phyloP scores from a whole-genome alignment of 2,329 filamentous ascomycete genomes.

The Fusarium torulosum region DNA sequence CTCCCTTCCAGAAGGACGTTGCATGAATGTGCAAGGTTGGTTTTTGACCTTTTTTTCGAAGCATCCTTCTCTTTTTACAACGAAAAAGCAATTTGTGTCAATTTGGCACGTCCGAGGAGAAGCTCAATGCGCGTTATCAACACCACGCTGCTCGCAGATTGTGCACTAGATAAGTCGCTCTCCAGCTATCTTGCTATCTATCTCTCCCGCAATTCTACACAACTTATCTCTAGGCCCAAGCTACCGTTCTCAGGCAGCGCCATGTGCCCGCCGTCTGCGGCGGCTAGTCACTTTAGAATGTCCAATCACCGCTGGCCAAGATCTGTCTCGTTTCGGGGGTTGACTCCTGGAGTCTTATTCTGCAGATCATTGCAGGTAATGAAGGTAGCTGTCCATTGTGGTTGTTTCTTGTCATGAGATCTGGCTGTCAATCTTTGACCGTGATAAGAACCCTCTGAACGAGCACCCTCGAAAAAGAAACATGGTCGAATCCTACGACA shows the following conservation, averaged over 20 bases:
- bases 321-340: constrained; percentile 9
- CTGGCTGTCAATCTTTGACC: background rate
- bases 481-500: background rate
- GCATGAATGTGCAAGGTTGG: constrained; percentile 35
- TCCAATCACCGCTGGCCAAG: constrained; percentile 18
- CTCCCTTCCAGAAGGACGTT: constrained; percentile 38
- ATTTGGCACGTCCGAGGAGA: constrained; percentile 21
- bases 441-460: background rate
- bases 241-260: constrained; percentile 23
- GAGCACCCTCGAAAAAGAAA: constrained; percentile 18
- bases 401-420: constrained; percentile 7
- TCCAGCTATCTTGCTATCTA: background rate
- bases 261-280: constrained; percentile 24
- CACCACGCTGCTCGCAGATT: background rate
- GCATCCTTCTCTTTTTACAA: background rate
- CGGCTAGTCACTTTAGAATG: constrained; percentile 21
- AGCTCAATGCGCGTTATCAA: constrained; percentile 16
- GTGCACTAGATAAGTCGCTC: background rate
- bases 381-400: constrained; percentile 13
- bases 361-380: constrained; percentile 17
- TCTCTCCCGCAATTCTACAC: background rate
- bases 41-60: constrained; percentile 1
- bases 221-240: constrained; percentile 29
- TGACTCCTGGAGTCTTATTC: constrained; percentile 1
- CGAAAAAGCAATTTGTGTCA: constrained; percentile 21